Base-by-base conservation (phyloP, 495 filamentous ascomycete species). In the Aspergillus hancockii region DNA sequence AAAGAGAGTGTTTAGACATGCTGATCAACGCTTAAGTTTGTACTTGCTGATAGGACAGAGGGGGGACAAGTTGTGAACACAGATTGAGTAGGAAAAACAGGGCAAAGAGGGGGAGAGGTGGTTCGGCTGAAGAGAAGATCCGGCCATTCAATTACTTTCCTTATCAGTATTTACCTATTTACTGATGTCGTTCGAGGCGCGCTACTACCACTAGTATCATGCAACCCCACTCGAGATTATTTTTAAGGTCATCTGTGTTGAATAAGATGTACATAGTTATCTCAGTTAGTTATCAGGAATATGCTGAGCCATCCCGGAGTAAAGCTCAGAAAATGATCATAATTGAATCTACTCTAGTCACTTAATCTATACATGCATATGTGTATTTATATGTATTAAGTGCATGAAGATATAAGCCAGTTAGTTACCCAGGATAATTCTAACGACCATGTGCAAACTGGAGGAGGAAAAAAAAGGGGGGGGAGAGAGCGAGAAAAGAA, bases 1-100 rank as follows among this genome's bases (percentile, higher is more conserved):
- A 79, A 13, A 93, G 75, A 40, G 75, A 68, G 68, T 84, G 73
- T 8, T 59, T 28, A 22, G 60, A 58, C 71, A 71, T 72, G 8
- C 13, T 58, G 23, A 36, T 32, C 31, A 36, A 12, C n/a, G 18
- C 51, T 16, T 41, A 46, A 21, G 36, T 36, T 53, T 43, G 19
- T 34, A 2, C 4, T 12, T 25, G 4, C 49, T 34, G 8, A 45
- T n/a, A 50, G 13, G 53, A 56, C 13, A 45, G 31, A 51, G 23
- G 2, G 38, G 50, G 23, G 18, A 58, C 8, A 12, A 36, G 34
- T 10, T 36, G 34, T 36, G 1, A 36, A 36, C 12, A 12, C 7
- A 40, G 3, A 40, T 40, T 9, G 16, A 40, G 16, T 40, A 40
- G 9, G 12, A 13, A 40, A 40, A 13, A 40, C 3, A 40, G 12